Evolutionary conservation across 148 eudicot species (phyloP).

Genomic region (Selenicereus undatus): DNA sequence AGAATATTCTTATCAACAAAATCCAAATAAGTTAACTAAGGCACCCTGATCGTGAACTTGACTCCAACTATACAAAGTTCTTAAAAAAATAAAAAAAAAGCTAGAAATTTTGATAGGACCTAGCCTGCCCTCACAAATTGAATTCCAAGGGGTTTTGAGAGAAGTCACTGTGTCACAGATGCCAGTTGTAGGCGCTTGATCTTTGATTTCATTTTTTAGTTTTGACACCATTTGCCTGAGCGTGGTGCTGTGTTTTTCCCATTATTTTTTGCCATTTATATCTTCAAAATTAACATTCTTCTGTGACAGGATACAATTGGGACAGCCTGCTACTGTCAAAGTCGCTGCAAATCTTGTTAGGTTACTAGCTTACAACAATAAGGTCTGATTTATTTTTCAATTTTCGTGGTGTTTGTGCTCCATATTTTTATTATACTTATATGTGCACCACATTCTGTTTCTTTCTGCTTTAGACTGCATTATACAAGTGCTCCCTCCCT

Average conservation of each 20-base stretch:
- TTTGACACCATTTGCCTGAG: not conserved
- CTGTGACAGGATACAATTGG: constrained; percentile 77
- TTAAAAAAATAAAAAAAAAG: too few relatives aligned
- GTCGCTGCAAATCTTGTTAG: constrained; percentile 96
- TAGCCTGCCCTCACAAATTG: not conserved
- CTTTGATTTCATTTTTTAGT: not conserved
- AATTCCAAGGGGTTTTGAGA: not conserved
- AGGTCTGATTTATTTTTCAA: constrained; percentile 37
- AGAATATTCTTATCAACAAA: too few relatives aligned
- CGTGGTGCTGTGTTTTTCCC: not conserved
- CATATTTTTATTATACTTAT: not conserved
- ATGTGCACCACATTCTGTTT: not conserved
- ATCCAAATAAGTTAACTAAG: too few relatives aligned
- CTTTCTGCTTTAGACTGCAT: too few relatives aligned
- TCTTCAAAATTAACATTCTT: not conserved
- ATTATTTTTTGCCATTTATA: not conserved
- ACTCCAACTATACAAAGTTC: too few relatives aligned
- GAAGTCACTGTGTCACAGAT: not conserved
- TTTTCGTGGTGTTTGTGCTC: not conserved
- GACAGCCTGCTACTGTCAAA: constrained; percentile 95
- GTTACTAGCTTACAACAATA: constrained; percentile 74
- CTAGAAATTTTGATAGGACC: too few relatives aligned
- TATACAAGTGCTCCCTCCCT: too few relatives aligned
- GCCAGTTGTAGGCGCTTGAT: not conserved
- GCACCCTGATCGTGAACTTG: too few relatives aligned